These are phyloP conservation scores for Pythium periplocum DNA, from an alignment of 352 stramenopile species.

Conservation along the genomic window DNA sequence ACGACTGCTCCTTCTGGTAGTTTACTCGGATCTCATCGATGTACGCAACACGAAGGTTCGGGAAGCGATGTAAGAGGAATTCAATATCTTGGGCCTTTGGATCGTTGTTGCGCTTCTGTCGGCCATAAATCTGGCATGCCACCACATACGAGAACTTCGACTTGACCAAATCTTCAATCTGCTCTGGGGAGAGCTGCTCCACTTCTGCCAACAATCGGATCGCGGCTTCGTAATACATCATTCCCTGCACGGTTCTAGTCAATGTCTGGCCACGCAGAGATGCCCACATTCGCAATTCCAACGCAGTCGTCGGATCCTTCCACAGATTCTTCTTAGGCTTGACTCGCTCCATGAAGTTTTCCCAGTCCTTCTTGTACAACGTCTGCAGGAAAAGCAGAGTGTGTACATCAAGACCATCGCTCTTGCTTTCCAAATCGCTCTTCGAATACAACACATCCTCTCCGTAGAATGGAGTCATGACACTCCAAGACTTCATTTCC, in stretches of 20 bases:
- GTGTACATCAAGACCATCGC: constrained; percentile 89
- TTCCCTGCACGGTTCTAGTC: constrained; percentile 95
- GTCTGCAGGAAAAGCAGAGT: constrained; percentile 92
- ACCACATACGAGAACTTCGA: constrained; percentile 99
- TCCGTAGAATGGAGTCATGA: constrained; percentile 98
- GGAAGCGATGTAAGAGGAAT: constrained; percentile 95
- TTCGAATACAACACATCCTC: constrained; percentile 98
- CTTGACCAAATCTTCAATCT: constrained; percentile 95
- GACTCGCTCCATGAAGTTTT: constrained; percentile 97
- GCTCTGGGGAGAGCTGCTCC: constrained; percentile 86
- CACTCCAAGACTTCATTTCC: constrained; percentile 98
- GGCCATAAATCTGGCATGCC: constrained; percentile 97
- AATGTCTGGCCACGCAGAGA: constrained; percentile 97
- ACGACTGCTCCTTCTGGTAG: constrained; percentile 92
- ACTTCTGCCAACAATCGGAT: constrained; percentile 96
- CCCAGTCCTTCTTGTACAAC: constrained; percentile 97
- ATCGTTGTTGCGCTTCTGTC: constrained; percentile 98
- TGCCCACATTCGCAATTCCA: constrained; percentile 96
- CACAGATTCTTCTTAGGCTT: constrained; percentile 91
- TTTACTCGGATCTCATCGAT: constrained; percentile 97
- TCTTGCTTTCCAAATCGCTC: constrained; percentile 94
- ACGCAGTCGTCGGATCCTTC: constrained; percentile 80
- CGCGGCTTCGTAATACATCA: constrained; percentile 99
- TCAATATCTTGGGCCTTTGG: constrained; percentile 98
- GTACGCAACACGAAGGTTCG: constrained; percentile 97